Evolutionary conservation across 306 rosid genomes (phyloP), one percentile per base, ranked within the genome.

Genomic region (Geum urbanum): DNA sequence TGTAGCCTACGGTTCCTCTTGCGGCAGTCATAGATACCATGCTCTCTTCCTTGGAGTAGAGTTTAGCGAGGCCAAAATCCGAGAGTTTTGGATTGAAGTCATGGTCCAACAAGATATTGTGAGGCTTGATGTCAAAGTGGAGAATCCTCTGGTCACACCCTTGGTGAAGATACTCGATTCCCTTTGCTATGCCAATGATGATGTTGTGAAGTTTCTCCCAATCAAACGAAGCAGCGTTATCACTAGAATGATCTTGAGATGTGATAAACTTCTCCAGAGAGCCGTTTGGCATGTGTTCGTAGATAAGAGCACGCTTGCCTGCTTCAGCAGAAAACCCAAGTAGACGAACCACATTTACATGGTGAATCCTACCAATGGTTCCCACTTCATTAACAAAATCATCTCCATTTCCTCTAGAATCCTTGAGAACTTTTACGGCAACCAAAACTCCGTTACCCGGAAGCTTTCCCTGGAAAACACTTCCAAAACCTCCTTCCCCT

Each of bases 51-150:
- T 67, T 80, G 5, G 81, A 78, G 39, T 77, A 84, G 47, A 84
- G 69, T 48, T 80, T 80, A 10, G 85, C 81, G 2, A 78, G 20
- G 20, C 85, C 79, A 45, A 84, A 84, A 57, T 81, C 85, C 10
- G 72, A 75, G 0, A 84, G 72, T 57, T 84, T 84, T 4, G 85
- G 79, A 65, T 10, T 35, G 3, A 75, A 78, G 44, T 43, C 61
- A 0, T 76, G 27, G 9, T 84, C 85, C 14, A 84, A 9, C 50
- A 84, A 61, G 8, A 80, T 60, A 62, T 84, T 84, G 18, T 54
- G 81, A 10, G 83, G 85, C 43, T 84, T 84, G 72, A 80, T 80
- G 27, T 80, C 85, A 20, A 80, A 72, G 56, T 80, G 87, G 24
- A 84, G 75, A 4, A 84, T 84, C 14, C 70, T 65, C 4, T 69